Evolutionary conservation across 2,329 filamentous ascomycete genomes (phyloP).

Genomic region (Sporothrix protearum): DNA sequence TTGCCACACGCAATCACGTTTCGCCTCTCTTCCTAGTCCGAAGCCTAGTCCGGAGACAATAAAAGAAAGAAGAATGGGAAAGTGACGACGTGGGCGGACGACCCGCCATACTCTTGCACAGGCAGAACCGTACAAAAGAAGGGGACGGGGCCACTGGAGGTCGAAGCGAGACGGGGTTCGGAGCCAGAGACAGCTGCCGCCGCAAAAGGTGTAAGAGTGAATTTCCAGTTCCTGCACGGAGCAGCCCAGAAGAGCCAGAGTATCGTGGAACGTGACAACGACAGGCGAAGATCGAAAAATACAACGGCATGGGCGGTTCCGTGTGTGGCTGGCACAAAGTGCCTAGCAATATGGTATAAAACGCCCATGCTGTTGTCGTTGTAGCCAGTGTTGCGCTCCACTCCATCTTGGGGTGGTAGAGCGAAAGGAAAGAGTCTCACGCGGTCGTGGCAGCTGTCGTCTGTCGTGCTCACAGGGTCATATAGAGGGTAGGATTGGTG

Average conservation of each 20-base stretch:
- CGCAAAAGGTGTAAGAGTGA: constrained; percentile 7
- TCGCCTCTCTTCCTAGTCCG: constrained; percentile 33
- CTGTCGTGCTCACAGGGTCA: not conserved
- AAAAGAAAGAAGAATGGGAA: not conserved
- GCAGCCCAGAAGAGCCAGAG: constrained; percentile 35
- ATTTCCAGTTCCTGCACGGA: constrained; percentile 25
- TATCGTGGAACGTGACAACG: constrained; percentile 44
- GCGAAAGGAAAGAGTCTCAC: constrained; percentile 10
- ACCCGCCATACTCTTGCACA: constrained; percentile 25
- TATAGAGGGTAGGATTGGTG: not conserved
- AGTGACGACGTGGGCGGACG: not conserved
- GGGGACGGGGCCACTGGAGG: constrained; percentile 24
- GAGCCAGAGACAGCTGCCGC: constrained; percentile 26
- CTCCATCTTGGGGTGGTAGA: constrained; percentile 33
- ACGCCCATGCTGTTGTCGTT: constrained; percentile 44
- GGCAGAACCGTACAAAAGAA: constrained; percentile 12
- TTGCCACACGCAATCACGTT: constrained; percentile 36
- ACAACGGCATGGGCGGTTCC: constrained; percentile 41
- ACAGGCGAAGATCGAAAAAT: constrained; percentile 33
- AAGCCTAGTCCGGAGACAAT: too few species aligned
- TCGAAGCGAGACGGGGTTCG: constrained; percentile 29
- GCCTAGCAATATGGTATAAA: constrained; percentile 35
- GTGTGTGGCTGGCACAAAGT: constrained; percentile 39
- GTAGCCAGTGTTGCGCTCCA: constrained; percentile 48
- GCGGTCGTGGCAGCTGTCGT: not conserved